Evolutionary conservation across 2,329 filamentous ascomycete species (phyloP).

Genomic region (Aspergillus luchuensis): DNA sequence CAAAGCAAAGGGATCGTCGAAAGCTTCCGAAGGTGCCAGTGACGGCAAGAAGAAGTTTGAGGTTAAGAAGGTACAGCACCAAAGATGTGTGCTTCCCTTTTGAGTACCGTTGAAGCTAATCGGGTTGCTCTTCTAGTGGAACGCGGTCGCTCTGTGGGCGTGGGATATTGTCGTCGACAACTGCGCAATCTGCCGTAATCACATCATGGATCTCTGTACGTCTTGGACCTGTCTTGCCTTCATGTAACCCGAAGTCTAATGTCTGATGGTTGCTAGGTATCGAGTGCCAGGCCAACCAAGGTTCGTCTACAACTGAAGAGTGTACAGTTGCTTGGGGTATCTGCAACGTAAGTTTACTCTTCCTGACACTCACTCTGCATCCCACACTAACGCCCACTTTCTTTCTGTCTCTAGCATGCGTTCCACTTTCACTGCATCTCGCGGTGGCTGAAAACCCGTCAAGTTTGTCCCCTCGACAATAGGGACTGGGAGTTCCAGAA

Average conservation of each 20-base stretch:
- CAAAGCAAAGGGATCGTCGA: conserved; percentile 59
- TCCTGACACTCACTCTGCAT: background rate
- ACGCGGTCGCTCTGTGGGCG: conserved; percentile 95
- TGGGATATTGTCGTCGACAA: conserved; percentile 99
- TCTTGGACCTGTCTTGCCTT: conserved; percentile 13
- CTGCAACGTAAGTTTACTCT: conserved; percentile 75
- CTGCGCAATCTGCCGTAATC: conserved; percentile 98
- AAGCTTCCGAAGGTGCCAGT: conserved; percentile 50
- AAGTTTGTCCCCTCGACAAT: conserved; percentile 97
- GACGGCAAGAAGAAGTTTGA: conserved; percentile 94
- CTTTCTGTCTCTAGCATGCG: conserved; percentile 68
- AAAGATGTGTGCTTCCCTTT: background rate
- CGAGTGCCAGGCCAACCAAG: conserved; percentile 98
- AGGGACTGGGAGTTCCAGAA: conserved; percentile 99
- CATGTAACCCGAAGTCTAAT: conserved; percentile 20
- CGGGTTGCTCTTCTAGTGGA: conserved; percentile 69
- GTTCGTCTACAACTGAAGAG: conserved; percentile 94
- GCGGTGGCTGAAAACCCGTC: conserved; percentile 97
- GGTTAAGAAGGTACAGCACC: conserved; percentile 82
- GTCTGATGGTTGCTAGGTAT: conserved; percentile 64
- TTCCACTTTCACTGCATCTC: conserved; percentile 99
- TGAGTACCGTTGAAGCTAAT: conserved; percentile 3
- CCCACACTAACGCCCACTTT: conserved; percentile 15
- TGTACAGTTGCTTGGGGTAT: conserved; percentile 99
- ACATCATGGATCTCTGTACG: conserved; percentile 98